Percentiles rank a stretch among this genome's conserved stretches.
phyloP scores from a whole-genome alignment of 1,139 yeast genomes.

The Sugiyamaella sp. region DNA sequence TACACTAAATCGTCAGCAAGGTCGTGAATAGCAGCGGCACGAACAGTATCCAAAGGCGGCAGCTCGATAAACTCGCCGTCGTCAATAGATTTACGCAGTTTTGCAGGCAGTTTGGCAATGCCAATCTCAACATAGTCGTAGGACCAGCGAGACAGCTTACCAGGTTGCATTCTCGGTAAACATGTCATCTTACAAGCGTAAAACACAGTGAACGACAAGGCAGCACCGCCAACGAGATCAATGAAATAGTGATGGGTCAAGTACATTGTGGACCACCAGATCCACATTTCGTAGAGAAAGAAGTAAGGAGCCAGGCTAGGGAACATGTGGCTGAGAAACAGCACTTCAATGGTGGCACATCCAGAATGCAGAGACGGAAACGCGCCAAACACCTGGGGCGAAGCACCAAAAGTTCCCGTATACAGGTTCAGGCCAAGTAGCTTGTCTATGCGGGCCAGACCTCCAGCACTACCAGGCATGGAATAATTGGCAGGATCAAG shows the following conservation, averaged over 20 bases:
- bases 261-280: slow-evolving; percentile 99
- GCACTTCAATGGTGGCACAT: slow-evolving; percentile 89
- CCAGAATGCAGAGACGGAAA: slow-evolving; percentile 96
- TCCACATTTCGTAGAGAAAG: slow-evolving; percentile 79
- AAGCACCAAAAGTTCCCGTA: slow-evolving; percentile 79
- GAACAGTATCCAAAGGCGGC: slow-evolving; percentile 29
- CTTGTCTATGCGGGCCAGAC: slow-evolving; percentile 84
- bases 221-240: slow-evolving; percentile 89
- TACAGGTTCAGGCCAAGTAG: slow-evolving; percentile 82
- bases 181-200: slow-evolving; percentile 70
- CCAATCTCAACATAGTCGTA: slow-evolving; percentile 53
- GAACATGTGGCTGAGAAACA: slow-evolving; percentile 79
- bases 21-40: slow-evolving; percentile 14
- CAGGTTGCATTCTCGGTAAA: slow-evolving; percentile 68
- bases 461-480: slow-evolving; percentile 97
- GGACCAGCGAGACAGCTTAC: slow-evolving; percentile 83
- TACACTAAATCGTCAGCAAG: slow-evolving; percentile 8
- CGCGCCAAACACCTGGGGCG: slow-evolving; percentile 97
- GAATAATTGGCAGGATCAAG: slow-evolving; percentile 87
- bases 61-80: slow-evolving; percentile 35
- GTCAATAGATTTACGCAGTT: slow-evolving; percentile 41
- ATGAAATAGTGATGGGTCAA: slow-evolving; percentile 93
- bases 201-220: slow-evolving; percentile 70
- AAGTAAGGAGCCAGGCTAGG: slow-evolving; percentile 68
- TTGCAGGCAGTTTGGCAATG: slow-evolving; percentile 34